Evolutionary conservation across 306 rosid genomes (phyloP), one percentile per base, ranked within the genome.

Genomic region (Quercus agrifolia): DNA sequence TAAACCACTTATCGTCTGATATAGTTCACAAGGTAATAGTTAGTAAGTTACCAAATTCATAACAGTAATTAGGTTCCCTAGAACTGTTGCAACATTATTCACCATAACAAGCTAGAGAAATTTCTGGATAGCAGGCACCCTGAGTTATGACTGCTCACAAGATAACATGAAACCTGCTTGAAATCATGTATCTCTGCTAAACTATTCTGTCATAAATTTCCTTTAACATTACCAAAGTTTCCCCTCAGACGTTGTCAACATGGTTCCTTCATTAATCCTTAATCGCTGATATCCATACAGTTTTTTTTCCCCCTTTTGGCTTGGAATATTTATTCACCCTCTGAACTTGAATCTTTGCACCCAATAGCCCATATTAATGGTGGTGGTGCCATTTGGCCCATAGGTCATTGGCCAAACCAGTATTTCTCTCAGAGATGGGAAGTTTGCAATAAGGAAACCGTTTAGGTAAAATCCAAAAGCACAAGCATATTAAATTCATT

Each of bases 401-500:
- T 2, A 49, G 17, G 54, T 49, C 49, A 66, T 66, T 30, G 21
- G 10, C n/a, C 23, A 2, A 18, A 19, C 49, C 72, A 67, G 18
- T 73, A 23, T 73, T 80, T 67, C 80, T 30, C 79, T 76, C 75
- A 56, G 35, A 74, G 70, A 30, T 30, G 21, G 70, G 13, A 28
- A 14, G 31, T 5, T 63, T 27, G 38, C 2, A 27, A 58, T 25
- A 14, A 27, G 41, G n/a, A 27, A 63, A 33, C 19, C n/a, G 6
- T 13, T 8, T 11, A 49, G 20, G n/a, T 49, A 71, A 15, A 49
- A 23, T 46, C 20, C 72, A 49, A 44, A 2, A 25, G 6, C 5
- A 56, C 71, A 18, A 17, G 56, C 35, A 54, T 30, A 67, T 74
- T 9, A 17, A 68, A 75, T 54, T 19, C 13, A 82, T 85, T 90